Base-by-base conservation (phyloP, 768 basidiomycete species). In the Tricholoma hemisulphureum region DNA sequence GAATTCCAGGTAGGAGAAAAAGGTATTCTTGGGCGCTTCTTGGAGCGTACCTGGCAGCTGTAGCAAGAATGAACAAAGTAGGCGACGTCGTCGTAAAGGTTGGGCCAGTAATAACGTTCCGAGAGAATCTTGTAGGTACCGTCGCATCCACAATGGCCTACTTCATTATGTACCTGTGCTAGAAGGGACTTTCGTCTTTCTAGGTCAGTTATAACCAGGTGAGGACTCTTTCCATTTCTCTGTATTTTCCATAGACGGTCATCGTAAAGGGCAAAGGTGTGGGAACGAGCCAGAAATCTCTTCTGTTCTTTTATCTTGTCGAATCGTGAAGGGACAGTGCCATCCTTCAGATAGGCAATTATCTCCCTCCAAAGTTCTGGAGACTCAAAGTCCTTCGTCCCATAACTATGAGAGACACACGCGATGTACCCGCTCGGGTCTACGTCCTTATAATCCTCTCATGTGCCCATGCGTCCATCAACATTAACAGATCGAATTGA, bases 21-120 rank as follows among this genome's bases (percentile, higher is more conserved):
- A 0, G 70, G 66, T 9, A 70, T 53, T 1, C 54, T 56, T 0
- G 73, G 62, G 7, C 61, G 63, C 1, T 50, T 34, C 3, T 58
- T 60, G 6, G 64, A 58, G 0, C 63, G 57, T 10, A 67, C 57
- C 50, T 77, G 74, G 28, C 74, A 77, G 63, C 56, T 10, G 67
- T 59, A 58, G n/a, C 75, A 76, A 0, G 73, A 72, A 3, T 63
- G 46, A 0, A 74, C 61, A 28, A 68, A 71, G 52, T n/a, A n/a
- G n/a, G n/a, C n/a, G n/a, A n/a, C n/a, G n/a, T 65, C 70, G 2
- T 31, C 29, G 56, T 20, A 14, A 72, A 39, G 70, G 46, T 71
- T 66, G 0, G 71, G 77, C 76, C 75, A 76, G 61, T 72, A 75
- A 34, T 67, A 71, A 0, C 66, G 57, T 6, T 74, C 65, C 0